Conservation (phyloP, 2,329 filamentous ascomycete species). For the Alternaria brassicicola region DNA sequence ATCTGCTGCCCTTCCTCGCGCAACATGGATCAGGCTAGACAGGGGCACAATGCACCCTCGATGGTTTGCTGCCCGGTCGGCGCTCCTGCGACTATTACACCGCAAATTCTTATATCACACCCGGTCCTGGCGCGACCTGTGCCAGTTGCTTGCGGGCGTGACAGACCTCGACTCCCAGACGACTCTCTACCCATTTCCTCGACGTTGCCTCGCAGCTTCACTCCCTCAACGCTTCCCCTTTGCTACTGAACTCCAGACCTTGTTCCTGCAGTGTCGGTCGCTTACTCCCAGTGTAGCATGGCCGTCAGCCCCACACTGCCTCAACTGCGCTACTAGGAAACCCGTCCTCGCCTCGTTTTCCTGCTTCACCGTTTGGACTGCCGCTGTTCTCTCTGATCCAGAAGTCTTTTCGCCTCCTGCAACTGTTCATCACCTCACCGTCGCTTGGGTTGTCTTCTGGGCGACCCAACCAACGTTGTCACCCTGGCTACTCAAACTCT, state of each 20-base stretch:
- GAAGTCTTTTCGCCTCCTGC: neutral
- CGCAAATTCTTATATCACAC: slow-evolving; percentile 44
- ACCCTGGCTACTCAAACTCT: slow-evolving; percentile 49
- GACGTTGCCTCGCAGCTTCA: slow-evolving; percentile 21
- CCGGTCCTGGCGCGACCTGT: slow-evolving; percentile 32
- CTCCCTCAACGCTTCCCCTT: slow-evolving; percentile 13
- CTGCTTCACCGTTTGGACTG: neutral
- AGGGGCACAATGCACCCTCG: slow-evolving; percentile 27
- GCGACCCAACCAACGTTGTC: slow-evolving; percentile 33
- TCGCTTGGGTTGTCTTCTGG: slow-evolving; percentile 35
- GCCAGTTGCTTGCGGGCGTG: slow-evolving; percentile 30
- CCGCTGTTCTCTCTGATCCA: neutral
- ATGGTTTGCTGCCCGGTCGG: slow-evolving; percentile 40
- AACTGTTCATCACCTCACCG: slow-evolving; percentile 1
- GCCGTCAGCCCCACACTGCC: slow-evolving; percentile 24
- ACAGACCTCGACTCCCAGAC: slow-evolving; percentile 22
- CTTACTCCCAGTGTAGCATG: slow-evolving; percentile 22
- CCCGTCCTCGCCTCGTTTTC: slow-evolving; percentile 2
- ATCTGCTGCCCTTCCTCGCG: slow-evolving; percentile 34
- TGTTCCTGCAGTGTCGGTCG: slow-evolving; percentile 17
- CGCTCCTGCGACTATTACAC: slow-evolving; percentile 39
- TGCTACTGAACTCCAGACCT: slow-evolving; percentile 6
- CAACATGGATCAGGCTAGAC: slow-evolving; percentile 31
- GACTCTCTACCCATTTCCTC: slow-evolving; percentile 13
- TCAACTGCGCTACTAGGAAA: slow-evolving; percentile 21